phyloP scores from a whole-genome alignment of 1,139 yeast species.

The Yamadazyma siamensis region DNA sequence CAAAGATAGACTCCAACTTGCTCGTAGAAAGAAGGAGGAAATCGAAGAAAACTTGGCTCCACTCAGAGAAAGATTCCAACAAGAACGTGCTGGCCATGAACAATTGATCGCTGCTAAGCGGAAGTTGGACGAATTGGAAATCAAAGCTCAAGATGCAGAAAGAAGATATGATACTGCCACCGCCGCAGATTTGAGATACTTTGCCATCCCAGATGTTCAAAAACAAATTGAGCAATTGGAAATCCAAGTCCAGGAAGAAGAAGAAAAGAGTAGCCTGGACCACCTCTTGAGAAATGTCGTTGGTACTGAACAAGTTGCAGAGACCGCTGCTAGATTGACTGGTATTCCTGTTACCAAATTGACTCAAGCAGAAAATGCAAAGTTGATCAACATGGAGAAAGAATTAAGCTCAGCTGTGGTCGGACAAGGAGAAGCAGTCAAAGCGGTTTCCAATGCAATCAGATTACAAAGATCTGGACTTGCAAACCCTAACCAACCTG shows the following conservation, averaged over 20 bases:
- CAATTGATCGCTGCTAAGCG: constrained; percentile 85
- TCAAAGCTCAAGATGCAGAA: constrained; percentile 93
- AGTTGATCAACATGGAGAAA: constrained; percentile 91
- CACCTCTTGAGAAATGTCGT: constrained; percentile 83
- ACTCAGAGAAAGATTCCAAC: constrained; percentile 76
- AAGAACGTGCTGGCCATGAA: constrained; percentile 90
- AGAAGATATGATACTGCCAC: constrained; percentile 93
- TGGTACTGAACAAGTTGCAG: constrained; percentile 89
- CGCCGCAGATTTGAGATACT: constrained; percentile 93
- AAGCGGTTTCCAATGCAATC: constrained; percentile 92
- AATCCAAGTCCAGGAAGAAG: constrained; percentile 70
- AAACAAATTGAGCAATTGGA: constrained; percentile 76
- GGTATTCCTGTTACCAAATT: constrained; percentile 98
- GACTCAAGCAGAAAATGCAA: constrained; percentile 91
- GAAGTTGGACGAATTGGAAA: constrained; percentile 87
- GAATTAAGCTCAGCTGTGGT: constrained; percentile 81
- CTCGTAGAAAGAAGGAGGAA: constrained; percentile 75
- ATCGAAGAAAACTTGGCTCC: constrained; percentile 85
- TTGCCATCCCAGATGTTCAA: constrained; percentile 92
- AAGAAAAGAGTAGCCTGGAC: constrained; percentile 53
- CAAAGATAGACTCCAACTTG: constrained; percentile 77
- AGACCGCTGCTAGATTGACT: constrained; percentile 94
- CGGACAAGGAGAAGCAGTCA: constrained; percentile 95
- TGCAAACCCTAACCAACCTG: constrained; percentile 94
- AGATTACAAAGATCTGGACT: constrained; percentile 93